These are phyloP conservation scores for Hypholoma sublateritium DNA, from an alignment of 768 basidiomycete species.

Conservation along the genomic window DNA sequence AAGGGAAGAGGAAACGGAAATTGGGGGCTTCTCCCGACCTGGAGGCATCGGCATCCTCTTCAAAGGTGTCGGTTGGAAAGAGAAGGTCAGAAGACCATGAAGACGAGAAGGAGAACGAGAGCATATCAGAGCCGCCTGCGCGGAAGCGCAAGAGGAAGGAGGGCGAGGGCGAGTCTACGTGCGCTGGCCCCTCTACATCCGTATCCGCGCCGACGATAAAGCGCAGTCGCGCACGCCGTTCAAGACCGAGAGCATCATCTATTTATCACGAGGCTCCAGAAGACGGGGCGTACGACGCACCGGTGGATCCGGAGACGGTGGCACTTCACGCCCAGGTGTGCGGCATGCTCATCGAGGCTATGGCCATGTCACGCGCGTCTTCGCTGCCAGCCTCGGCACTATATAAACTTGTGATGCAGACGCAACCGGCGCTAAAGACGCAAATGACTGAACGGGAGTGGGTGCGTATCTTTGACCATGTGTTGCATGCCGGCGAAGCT, in stretches of 20 bases:
- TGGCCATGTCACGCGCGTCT: constrained; percentile 73
- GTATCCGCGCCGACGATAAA: neutral
- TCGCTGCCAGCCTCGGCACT: constrained; percentile 57
- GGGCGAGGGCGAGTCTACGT: constrained; percentile 12
- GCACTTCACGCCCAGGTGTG: constrained; percentile 44
- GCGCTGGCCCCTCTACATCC: neutral
- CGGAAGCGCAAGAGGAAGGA: constrained; percentile 15
- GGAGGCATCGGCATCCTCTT: constrained; percentile 8
- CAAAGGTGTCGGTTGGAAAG: neutral
- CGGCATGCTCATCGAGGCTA: constrained; percentile 68
- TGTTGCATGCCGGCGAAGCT: constrained; percentile 46
- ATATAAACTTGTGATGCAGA: constrained; percentile 49
- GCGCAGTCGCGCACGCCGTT: neutral
- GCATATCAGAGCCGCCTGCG: neutral
- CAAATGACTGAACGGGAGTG: constrained; percentile 46
- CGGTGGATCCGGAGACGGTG: constrained; percentile 16
- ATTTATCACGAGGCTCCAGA: neutral
- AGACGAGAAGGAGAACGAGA: constrained; percentile 7
- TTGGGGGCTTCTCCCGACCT: constrained; percentile 2
- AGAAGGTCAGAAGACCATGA: constrained; percentile 4
- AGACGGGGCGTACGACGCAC: neutral
- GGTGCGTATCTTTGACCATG: constrained; percentile 45
- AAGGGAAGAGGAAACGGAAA: constrained; percentile 26
- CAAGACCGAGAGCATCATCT: neutral
- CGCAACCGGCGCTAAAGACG: constrained; percentile 50